phyloP scores from a whole-genome alignment of 345 rosid genomes.

The Raphanus raphanistrum region DNA sequence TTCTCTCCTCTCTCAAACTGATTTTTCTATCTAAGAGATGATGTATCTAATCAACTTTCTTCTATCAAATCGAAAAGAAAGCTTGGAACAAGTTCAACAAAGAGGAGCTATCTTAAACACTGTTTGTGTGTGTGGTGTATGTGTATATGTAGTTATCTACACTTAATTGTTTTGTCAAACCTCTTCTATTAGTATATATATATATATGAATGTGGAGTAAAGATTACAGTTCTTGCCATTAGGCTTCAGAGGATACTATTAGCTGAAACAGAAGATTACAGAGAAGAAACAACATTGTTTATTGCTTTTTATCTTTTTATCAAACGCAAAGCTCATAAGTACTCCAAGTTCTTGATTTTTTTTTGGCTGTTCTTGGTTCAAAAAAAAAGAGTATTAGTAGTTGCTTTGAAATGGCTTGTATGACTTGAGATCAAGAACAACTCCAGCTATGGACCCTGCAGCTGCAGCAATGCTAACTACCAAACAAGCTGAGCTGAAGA shows the following conservation, averaged over 20 bases:
- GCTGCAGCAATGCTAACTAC: constrained; percentile 68
- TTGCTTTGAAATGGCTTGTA: constrained; percentile 63
- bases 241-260: not conserved
- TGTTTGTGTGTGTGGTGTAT: not conserved
- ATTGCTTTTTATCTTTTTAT: constrained; percentile 14
- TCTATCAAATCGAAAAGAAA: not conserved
- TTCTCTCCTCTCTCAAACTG: not conserved
- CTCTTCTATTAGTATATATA: not conserved
- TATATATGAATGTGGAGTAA: not conserved
- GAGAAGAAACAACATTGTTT: not conserved
- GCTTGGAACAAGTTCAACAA: constrained; percentile 3
- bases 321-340: not conserved
- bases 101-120: not conserved
- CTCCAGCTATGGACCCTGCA: constrained; percentile 81
- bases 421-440: constrained; percentile 62
- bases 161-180: not conserved
- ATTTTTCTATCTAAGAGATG: not conserved
- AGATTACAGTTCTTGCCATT: constrained; percentile 14
- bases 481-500: constrained; percentile 74
- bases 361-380: not conserved
- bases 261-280: not conserved
- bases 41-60: not conserved
- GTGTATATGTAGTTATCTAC: not conserved
- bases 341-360: not conserved
- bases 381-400: constrained; percentile 35